phyloP scores from a whole-genome alignment of 2,329 filamentous ascomycete genomes.

The Dothiorella sarmentorum region DNA sequence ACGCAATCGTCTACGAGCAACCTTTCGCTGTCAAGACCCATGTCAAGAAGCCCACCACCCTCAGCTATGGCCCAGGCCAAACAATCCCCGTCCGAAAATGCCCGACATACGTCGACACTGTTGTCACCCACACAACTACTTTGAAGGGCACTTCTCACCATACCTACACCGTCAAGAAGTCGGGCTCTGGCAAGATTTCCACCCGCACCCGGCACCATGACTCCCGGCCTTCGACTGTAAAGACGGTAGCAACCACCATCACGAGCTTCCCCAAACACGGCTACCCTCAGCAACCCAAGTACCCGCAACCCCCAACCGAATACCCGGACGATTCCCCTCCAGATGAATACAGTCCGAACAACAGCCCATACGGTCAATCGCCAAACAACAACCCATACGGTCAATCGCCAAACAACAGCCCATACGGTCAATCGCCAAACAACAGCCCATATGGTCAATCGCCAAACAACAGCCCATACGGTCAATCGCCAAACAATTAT shows the following conservation, averaged over 20 bases:
- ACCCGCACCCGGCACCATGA: not conserved
- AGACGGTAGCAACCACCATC: not conserved
- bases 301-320: too few species aligned
- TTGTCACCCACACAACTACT: not conserved
- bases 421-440: too few species aligned
- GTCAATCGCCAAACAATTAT: too few species aligned
- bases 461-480: too few species aligned
- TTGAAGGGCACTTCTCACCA: not conserved
- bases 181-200: not conserved
- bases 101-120: not conserved
- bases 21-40: not conserved
- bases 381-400: too few species aligned
- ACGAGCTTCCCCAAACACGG: not conserved
- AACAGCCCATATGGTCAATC: too few species aligned
- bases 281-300: not conserved
- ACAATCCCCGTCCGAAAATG: not conserved
- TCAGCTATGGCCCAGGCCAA: not conserved
- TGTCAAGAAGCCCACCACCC: not conserved
- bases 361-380: too few species aligned
- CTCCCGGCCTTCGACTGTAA: not conserved
- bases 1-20: not conserved
- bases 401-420: too few species aligned
- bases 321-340: too few species aligned
- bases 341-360: too few species aligned
- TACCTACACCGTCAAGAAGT: not conserved